phyloP scores from a whole-genome alignment of 2,329 filamentous ascomycete species.

The Lasiodiplodia gonubiensis region DNA sequence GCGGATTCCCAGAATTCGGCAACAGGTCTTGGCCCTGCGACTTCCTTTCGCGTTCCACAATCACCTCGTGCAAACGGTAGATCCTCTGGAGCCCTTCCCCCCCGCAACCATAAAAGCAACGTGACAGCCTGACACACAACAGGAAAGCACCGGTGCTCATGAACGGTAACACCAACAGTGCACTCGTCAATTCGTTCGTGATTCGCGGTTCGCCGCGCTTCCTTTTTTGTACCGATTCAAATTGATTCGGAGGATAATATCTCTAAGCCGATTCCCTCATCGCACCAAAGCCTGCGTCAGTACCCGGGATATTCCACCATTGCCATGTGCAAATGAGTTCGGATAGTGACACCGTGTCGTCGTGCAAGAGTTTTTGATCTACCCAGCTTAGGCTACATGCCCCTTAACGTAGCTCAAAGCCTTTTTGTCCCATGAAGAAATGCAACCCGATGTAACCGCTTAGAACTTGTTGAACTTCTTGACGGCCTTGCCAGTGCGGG shows the following conservation, averaged over 20 bases:
- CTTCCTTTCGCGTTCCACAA: not conserved
- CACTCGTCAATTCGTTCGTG: not conserved
- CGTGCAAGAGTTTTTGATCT: conserved; percentile 30
- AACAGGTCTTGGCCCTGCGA: not conserved
- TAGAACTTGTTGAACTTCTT: conserved; percentile 99
- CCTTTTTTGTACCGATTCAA: conserved; percentile 17
- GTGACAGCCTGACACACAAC: too few species aligned
- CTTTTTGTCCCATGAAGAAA: conserved; percentile 30
- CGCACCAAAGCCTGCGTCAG: conserved; percentile 25
- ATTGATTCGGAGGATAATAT: conserved; percentile 29
- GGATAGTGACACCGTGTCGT: conserved; percentile 28
- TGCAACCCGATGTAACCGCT: conserved; percentile 40
- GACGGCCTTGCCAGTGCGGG: conserved; percentile 94
- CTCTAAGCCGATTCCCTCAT: conserved; percentile 26
- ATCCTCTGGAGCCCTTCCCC: not conserved
- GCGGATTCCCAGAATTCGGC: not conserved
- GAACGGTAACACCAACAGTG: not conserved
- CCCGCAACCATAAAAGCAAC: not conserved
- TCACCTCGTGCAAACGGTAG: not conserved
- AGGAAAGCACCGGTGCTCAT: not conserved
- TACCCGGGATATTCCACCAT: conserved; percentile 25
- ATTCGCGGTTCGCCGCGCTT: not conserved
- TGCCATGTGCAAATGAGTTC: conserved; percentile 24
- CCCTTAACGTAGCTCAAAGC: conserved; percentile 27
- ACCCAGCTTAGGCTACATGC: conserved; percentile 30